Percentiles rank a stretch among this genome's conserved stretches.
Evolutionary conservation across 2,329 filamentous ascomycete species (phyloP).

Genomic region (Shiraia sp.): DNA sequence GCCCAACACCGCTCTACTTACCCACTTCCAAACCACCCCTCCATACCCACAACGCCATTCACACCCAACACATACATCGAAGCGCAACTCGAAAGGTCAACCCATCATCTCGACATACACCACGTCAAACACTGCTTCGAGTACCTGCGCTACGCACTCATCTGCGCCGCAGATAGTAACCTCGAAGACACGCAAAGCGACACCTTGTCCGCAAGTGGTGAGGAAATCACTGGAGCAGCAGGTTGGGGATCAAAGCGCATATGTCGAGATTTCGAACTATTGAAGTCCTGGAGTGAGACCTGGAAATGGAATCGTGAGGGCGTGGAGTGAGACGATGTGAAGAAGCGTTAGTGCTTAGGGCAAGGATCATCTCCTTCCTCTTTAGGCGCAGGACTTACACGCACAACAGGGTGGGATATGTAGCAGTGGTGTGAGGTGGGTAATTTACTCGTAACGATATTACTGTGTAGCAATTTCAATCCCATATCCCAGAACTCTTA

Average conservation of each 20-base stretch:
- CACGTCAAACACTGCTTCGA: constrained; percentile 28
- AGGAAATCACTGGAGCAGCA: neutral
- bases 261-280: constrained; percentile 27
- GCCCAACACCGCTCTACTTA: neutral
- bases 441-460: no score
- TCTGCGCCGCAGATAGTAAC: constrained; percentile 30
- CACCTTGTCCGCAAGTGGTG: constrained; percentile 1
- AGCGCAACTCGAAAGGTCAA: neutral
- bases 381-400: no score
- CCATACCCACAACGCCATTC: neutral
- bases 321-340: neutral
- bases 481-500: no score
- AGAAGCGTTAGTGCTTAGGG: no score
- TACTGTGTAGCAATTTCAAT: no score
- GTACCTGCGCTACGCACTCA: constrained; percentile 30
- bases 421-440: no score
- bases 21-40: neutral
- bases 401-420: no score
- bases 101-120: neutral
- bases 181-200: constrained; percentile 11
- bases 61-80: constrained; percentile 6
- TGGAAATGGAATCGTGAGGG: constrained; percentile 7
- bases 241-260: constrained; percentile 27
- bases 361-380: no score
- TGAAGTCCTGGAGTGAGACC: constrained; percentile 28